Percentiles rank a stretch among this genome's conserved stretches.
Evolutionary conservation across 345 rosid genomes (phyloP).

Genomic region (Citrus hindsii): DNA sequence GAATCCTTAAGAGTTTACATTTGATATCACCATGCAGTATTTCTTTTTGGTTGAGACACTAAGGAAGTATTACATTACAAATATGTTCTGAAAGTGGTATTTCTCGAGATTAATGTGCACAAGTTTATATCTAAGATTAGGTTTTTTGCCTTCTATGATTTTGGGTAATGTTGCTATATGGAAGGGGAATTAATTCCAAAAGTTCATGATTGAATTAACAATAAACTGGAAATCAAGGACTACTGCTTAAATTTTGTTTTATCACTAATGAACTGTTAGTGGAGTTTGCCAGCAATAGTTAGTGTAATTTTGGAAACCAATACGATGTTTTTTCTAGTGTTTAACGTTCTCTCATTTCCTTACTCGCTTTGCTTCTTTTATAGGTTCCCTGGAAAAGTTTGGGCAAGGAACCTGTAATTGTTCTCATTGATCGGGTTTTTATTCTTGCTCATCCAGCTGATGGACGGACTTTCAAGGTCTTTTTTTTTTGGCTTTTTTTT

Average conservation of each 20-base stretch:
- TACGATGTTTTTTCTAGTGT: neutral
- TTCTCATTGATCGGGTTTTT: conserved; percentile 88
- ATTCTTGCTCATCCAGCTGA: conserved; percentile 82
- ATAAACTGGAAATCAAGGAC: neutral
- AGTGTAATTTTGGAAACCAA: neutral
- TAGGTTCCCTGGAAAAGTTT: conserved; percentile 99
- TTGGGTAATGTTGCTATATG: neutral
- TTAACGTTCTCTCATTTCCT: neutral
- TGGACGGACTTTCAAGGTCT: conserved; percentile 55
- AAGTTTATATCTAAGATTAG: neutral
- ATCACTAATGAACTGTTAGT: neutral
- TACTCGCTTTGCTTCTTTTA: conserved; percentile 8
- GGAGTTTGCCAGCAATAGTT: neutral
- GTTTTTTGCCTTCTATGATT: neutral
- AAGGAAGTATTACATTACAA: neutral
- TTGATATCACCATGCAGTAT: neutral
- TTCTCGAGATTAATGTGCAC: neutral
- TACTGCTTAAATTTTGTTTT: neutral
- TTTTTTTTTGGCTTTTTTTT: neutral
- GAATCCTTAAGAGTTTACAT: neutral
- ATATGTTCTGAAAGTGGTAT: neutral
- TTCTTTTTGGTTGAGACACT: neutral
- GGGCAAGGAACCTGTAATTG: conserved; percentile 96
- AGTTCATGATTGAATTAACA: neutral
- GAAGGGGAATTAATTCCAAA: neutral